Conservation (phyloP, 1,284 basidiomycete species). For the Cutaneotrichosporon dermatis region DNA sequence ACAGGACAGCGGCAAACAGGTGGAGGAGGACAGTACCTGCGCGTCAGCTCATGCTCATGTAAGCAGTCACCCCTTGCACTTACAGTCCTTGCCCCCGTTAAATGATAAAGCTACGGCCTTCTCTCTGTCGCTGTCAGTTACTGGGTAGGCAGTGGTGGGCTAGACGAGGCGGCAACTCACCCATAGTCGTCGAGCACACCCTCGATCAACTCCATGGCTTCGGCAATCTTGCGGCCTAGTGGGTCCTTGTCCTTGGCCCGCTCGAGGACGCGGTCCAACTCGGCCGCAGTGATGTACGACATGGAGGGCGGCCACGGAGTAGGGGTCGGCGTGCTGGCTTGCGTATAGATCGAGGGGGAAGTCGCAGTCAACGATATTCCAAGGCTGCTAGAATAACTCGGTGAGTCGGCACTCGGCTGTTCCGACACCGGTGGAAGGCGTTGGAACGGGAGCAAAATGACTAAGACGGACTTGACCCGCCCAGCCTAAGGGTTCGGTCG, state of each 20-base stretch:
- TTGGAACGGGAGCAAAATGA: background rate
- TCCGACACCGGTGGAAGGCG: background rate
- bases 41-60: background rate
- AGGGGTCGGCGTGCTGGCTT: too few species aligned
- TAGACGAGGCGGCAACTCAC: background rate
- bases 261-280: constrained; percentile 31
- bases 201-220: constrained; percentile 74
- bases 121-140: constrained; percentile 30
- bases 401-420: background rate
- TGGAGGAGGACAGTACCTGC: constrained; percentile 92
- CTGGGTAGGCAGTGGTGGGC: too few species aligned
- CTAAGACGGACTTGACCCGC: too few species aligned
- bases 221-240: constrained; percentile 59
- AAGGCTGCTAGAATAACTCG: too few species aligned
- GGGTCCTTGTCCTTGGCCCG: constrained; percentile 27
- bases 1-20: constrained; percentile 70
- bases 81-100: constrained; percentile 98
- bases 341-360: too few species aligned
- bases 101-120: constrained; percentile 79
- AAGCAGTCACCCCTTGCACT: constrained; percentile 37
- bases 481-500: too few species aligned
- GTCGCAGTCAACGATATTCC: too few species aligned
- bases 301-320: background rate
- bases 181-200: constrained; percentile 57
- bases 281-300: constrained; percentile 13